Conservation (phyloP, 768 basidiomycete species). For the Termitomyces bulborhizus region DNA sequence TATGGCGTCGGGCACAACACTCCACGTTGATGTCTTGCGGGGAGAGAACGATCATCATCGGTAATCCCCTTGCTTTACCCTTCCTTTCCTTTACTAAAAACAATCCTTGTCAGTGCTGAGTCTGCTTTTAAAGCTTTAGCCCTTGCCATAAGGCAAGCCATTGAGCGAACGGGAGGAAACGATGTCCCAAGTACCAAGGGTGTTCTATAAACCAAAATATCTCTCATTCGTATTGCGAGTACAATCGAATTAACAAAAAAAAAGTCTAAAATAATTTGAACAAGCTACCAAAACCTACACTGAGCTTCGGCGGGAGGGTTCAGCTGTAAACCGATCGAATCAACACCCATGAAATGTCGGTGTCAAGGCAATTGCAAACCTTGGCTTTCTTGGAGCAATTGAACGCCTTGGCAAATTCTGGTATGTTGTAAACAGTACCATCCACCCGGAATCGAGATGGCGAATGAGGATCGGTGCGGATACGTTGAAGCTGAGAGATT, state of each 20-base stretch:
- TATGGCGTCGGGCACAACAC: conserved; percentile 89
- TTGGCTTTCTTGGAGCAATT: conserved; percentile 71
- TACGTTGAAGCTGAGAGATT: conserved; percentile 54
- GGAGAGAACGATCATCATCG: conserved; percentile 98
- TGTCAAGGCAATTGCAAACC: conserved; percentile 34
- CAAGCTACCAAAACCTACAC: conserved; percentile 72
- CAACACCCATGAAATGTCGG: neutral
- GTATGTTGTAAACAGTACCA: conserved; percentile 83
- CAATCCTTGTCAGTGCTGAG: conserved; percentile 60
- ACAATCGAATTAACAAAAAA: neutral
- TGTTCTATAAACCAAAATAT: conserved; percentile 44
- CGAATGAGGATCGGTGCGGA: conserved; percentile 87
- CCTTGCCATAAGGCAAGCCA: conserved; percentile 92
- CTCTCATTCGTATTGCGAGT: conserved; percentile 1
- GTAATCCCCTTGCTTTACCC: conserved; percentile 34
- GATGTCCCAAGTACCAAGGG: conserved; percentile 98
- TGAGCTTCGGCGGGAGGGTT: conserved; percentile 77
- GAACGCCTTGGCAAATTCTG: conserved; percentile 86
- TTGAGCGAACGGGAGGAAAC: conserved; percentile 78
- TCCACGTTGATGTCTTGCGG: conserved; percentile 90
- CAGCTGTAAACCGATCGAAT: conserved; percentile 35
- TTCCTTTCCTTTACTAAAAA: neutral
- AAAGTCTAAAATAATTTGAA: neutral
- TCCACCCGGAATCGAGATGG: conserved; percentile 75
- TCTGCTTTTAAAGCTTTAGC: conserved; percentile 98